Evolutionary conservation across 1,284 basidiomycete genomes (phyloP), one percentile per base, ranked within the genome.

Genomic region (Marasmius tenuissimus): DNA sequence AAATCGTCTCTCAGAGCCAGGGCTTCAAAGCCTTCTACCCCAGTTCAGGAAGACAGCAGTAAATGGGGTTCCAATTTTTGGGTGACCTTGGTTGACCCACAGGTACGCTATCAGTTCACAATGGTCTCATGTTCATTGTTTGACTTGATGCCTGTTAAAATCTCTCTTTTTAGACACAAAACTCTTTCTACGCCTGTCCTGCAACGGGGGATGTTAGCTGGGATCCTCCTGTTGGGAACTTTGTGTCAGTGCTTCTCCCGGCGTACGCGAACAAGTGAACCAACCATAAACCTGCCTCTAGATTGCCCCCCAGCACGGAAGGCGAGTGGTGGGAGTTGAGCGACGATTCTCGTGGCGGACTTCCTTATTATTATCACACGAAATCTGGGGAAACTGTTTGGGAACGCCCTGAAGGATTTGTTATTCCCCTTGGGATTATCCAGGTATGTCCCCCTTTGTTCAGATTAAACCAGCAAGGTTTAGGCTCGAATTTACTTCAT

Each of bases 331-430:
- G 95, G 94, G 94, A 97, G 74, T 83, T 97, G 65, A 81, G 83
- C 49, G 95, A 97, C 73, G 88, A 92, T 40, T 83, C 86, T 37
- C 81, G 89, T 45, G 88, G 86, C 58, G 89, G 90, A 40, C 78
- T 95, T 61, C 88, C 92, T 12, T 98, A 98, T 74, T 98, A 95
- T 76, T 96, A 96, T 76, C 94, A 93, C 70, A 97, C 95, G 1
- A 87, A 92, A 72, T 89, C 92, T 1, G 88, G 88, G 3, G 89
- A 92, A 68, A 96, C 94, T 3, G 89, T 92, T 39, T 98, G 96
- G 96, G 91, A 92, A 60, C 85, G 91, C 34, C 96, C 96, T 5
- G 76, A 80, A 11, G 91, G 87, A 16, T 94, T 97, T 72, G 90
- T 98, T 38, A 96, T 98, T 65, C 96, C 96, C 37, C 80, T 97